Evolutionary conservation across 257 asterid genomes (phyloP), one percentile per base, ranked within the genome.

Genomic region (Nicotiana knightiana): DNA sequence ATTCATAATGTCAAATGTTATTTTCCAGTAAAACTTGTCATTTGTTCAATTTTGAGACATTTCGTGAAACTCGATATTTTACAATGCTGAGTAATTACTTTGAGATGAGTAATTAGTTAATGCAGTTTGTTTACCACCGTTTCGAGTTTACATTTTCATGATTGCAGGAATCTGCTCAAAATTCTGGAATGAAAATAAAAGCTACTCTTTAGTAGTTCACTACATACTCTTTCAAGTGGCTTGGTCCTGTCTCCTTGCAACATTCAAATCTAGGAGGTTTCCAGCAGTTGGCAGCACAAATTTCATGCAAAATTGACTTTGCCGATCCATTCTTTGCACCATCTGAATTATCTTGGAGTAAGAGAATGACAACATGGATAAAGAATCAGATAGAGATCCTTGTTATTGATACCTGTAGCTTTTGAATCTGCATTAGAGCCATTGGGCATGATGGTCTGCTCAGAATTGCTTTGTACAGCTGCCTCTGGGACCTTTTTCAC

Each of bases 251-350:
- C 87, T 90, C 98, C 67, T 86, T 67, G 81, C 85, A 91, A 82
- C 97, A 96, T 81, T 93, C 97, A 82, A 92, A 96, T 58, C 62
- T 43, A 28, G 99, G 99, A 11, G 92, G 96, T 83, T 86, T 92
- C 99, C 99, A 96, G 88, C 92, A 90, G 90, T 94, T 93, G 67
- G 92, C 92, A 73, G 93, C 88, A 61, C 99, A 96, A 62, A 89
- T 48, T 84, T 96, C 97, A 70, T 88, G 79, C 73, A 96, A 84
- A 61, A 86, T 88, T n/a, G 97, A 92, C 89, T 87, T 96, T 73
- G 97, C 93, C 15, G 93, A 81, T 66, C 83, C 86, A 87, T 54
- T 79, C 61, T 79, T 77, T 24, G 85, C 79, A 78, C 85, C 83
- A 77, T 93, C 98, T 96, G 81, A 82, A 43, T 81, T 16, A 64